These are phyloP conservation scores for Ambrosia hybrid DNA, from an alignment of 140 eudicot genomes.

Conservation along the genomic window DNA sequence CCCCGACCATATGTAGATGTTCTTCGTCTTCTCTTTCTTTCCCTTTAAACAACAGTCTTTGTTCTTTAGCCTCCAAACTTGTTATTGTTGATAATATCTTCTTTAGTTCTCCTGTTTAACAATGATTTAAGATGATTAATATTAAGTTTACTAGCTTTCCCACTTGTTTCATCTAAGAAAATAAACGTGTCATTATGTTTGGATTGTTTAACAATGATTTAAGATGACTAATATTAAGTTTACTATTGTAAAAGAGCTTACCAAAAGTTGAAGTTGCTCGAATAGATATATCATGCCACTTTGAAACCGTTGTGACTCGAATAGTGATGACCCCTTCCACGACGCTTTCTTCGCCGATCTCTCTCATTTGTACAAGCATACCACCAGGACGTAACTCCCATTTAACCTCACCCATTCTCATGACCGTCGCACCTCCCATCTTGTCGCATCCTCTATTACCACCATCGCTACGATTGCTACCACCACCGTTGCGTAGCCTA, in stretches of 20 bases:
- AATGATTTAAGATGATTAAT: not conserved
- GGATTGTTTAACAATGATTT: no score
- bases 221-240: no score
- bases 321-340: constrained; percentile 48
- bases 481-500: constrained; percentile 33
- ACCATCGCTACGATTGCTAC: constrained; percentile 4
- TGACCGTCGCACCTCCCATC: not conserved
- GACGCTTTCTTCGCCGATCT: constrained; percentile 30
- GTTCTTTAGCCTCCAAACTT: constrained; percentile 63
- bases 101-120: constrained; percentile 65
- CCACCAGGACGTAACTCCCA: constrained; percentile 95
- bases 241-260: constrained; percentile 20
- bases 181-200: not conserved
- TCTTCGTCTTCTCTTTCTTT: constrained; percentile 81
- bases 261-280: constrained; percentile 84
- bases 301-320: constrained; percentile 64
- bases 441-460: constrained; percentile 6
- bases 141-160: not conserved
- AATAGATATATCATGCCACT: constrained; percentile 63
- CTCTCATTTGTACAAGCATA: constrained; percentile 83
- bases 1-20: constrained; percentile 87
- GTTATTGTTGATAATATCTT: constrained; percentile 51
- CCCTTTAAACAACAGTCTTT: constrained; percentile 74
- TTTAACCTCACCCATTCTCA: constrained; percentile 47
- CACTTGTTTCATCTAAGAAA: not conserved